Evolutionary conservation across 345 rosid genomes (phyloP).

Genomic region (Melaleuca quinquenervia): DNA sequence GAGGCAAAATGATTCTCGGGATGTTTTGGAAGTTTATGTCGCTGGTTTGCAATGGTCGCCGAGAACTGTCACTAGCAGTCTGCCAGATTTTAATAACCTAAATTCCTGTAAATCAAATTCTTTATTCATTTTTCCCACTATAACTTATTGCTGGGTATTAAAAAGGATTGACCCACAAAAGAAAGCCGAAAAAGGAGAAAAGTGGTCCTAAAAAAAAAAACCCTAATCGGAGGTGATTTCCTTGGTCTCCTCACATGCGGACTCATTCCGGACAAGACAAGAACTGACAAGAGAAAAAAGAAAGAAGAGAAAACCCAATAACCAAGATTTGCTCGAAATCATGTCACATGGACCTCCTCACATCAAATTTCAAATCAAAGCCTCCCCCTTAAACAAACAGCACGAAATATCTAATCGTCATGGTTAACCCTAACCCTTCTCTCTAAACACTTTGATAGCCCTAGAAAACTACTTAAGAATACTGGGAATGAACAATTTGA

Average conservation of each 20-base stretch:
- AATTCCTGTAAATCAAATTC: not conserved
- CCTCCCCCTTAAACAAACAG: not conserved
- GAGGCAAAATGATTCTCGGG: not conserved
- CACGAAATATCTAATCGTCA: not conserved
- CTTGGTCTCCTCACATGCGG: not conserved
- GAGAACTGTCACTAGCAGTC: not conserved
- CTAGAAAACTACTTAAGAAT: not conserved
- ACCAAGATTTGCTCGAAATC: not conserved
- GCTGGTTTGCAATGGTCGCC: not conserved
- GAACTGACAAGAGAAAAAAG: not conserved
- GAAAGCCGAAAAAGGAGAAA: not conserved
- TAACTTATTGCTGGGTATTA: not conserved
- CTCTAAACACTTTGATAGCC: not conserved
- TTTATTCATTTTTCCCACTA: not conserved
- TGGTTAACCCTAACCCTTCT: not conserved
- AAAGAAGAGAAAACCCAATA: not conserved
- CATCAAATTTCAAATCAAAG: not conserved
- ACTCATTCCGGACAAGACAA: not conserved
- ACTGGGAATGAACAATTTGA: not conserved
- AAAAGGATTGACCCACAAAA: not conserved
- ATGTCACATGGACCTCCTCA: not conserved
- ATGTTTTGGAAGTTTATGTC: not conserved
- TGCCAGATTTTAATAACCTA: not conserved
- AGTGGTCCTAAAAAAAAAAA: not conserved
- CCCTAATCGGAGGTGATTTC: not conserved